phyloP scores from a whole-genome alignment of 108 stramenopile genomes.

The Skeletonema grethae region DNA sequence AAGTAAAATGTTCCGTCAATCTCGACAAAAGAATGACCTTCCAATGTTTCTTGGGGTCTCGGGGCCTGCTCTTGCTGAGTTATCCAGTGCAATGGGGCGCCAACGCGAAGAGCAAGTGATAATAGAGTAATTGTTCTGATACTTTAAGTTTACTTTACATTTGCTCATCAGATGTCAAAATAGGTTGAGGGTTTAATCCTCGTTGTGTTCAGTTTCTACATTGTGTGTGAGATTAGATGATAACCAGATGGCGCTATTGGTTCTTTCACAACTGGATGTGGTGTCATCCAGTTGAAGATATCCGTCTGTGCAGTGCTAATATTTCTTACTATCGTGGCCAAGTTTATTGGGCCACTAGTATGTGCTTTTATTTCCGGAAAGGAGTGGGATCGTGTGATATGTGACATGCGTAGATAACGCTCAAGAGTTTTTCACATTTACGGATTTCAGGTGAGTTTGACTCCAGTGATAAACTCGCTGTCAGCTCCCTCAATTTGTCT shows the following conservation, averaged over 20 bases:
- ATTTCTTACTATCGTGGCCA: no score
- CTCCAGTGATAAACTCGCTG: background rate
- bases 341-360: no score
- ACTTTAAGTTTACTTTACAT: background rate
- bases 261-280: background rate
- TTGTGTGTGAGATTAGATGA: no score
- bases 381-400: background rate
- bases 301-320: no score
- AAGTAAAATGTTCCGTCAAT: background rate
- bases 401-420: background rate
- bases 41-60: conserved; percentile 32
- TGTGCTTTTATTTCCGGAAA: background rate
- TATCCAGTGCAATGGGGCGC: conserved; percentile 13
- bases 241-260: no score
- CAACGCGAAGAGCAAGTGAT: background rate
- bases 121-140: conserved; percentile 1
- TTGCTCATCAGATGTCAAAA: background rate
- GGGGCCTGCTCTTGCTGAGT: conserved; percentile 34
- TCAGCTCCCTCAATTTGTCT: background rate
- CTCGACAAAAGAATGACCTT: no score
- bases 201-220: background rate
- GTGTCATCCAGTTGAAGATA: background rate
- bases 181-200: background rate
- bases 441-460: background rate
- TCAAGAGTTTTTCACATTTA: background rate